Percentiles rank a stretch among this genome's conserved stretches.
Conservation (phyloP, 139 green algal species). For the Yamagishiella unicocca region DNA sequence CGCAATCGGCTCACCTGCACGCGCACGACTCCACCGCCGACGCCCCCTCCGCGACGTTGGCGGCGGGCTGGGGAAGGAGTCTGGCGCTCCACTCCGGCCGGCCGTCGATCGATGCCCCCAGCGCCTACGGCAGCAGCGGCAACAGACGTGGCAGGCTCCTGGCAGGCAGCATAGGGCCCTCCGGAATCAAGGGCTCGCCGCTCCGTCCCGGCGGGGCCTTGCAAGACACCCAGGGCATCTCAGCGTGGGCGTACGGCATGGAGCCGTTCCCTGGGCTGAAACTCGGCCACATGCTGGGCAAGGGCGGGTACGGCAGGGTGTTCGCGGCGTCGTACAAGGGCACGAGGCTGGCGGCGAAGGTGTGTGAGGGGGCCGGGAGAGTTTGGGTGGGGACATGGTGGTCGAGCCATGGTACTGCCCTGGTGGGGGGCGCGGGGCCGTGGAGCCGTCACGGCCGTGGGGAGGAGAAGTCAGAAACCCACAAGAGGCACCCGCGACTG, state of each 20-base stretch:
- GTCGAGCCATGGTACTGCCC: no score
- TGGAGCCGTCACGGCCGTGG: no score
- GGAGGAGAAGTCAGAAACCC: no score
- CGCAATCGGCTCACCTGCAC: neutral
- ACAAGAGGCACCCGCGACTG: no score
- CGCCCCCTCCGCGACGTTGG: neutral
- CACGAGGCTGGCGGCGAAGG: slow-evolving; percentile 29
- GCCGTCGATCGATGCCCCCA: neutral
- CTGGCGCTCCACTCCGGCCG: neutral
- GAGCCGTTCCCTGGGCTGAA: slow-evolving; percentile 21
- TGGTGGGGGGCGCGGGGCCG: neutral
- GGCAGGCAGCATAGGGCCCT: no score
- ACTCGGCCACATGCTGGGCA: slow-evolving; percentile 35
- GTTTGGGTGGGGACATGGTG: no score
- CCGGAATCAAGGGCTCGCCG: no score
- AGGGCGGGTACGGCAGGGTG: slow-evolving; percentile 36
- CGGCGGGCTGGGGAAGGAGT: no score
- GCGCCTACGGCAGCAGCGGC: no score
- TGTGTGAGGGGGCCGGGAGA: neutral
- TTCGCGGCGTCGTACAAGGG: slow-evolving; percentile 19
- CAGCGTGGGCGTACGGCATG: slow-evolving; percentile 23
- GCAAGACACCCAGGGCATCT: no score
- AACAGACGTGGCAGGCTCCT: no score
- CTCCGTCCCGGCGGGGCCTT: no score
- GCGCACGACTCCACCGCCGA: neutral